These are phyloP conservation scores for Circinella umbellata DNA, from an alignment of 371 early-diverging fungal species.

Conservation along the genomic window DNA sequence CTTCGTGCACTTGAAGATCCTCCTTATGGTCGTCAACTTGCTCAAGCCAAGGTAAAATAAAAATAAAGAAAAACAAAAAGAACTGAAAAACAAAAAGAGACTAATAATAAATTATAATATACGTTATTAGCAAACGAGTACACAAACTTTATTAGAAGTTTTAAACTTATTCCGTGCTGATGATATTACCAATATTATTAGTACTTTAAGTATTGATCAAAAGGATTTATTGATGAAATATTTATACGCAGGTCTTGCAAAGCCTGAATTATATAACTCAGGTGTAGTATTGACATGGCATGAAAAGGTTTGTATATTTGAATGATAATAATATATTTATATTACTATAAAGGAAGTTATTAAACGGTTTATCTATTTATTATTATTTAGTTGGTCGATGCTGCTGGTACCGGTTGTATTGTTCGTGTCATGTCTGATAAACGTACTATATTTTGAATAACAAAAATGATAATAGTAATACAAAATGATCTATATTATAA, in stretches of 20 bases:
- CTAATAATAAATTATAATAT: too few species aligned
- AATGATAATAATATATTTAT: too few species aligned
- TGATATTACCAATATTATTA: constrained; percentile 71
- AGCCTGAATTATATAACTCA: constrained; percentile 85
- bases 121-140: constrained; percentile 61
- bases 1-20: constrained; percentile 76
- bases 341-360: too few species aligned
- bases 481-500: not conserved
- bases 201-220: constrained; percentile 62
- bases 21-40: constrained; percentile 79
- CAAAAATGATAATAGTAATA: not conserved
- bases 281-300: constrained; percentile 88
- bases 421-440: constrained; percentile 91
- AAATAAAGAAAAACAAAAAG: not conserved
- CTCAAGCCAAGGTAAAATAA: constrained; percentile 69
- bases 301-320: constrained; percentile 74
- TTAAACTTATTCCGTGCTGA: constrained; percentile 69
- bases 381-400: constrained; percentile 70
- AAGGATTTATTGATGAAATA: constrained; percentile 89
- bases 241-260: constrained; percentile 88
- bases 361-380: too few species aligned
- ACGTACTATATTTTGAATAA: constrained; percentile 64
- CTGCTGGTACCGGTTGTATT: constrained; percentile 85
- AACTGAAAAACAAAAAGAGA: too few species aligned
- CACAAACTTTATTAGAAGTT: constrained; percentile 81